Evolutionary conservation across 225 moss, liverwort and hornwort genomes (phyloP).

Genomic region (Antitrichia curtipendula): DNA sequence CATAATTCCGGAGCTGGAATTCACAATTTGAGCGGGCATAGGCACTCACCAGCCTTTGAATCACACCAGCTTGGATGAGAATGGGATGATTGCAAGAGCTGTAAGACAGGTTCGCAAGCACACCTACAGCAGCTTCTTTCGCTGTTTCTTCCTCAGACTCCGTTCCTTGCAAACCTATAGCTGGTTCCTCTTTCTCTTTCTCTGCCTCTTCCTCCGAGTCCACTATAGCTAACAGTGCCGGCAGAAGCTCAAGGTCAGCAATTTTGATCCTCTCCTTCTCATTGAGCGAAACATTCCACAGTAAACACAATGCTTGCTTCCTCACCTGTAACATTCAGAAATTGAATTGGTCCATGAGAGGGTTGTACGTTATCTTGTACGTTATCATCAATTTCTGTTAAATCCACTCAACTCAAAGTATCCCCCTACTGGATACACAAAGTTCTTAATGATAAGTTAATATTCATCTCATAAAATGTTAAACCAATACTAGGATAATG

Average conservation of each 20-base stretch:
- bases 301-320: constrained; percentile 58
- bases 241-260: constrained; percentile 57
- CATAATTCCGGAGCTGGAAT: background rate
- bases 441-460: background rate
- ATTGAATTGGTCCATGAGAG: background rate
- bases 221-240: constrained; percentile 34
- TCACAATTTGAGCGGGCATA: background rate
- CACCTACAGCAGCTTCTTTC: constrained; percentile 74
- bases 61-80: constrained; percentile 51
- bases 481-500: background rate
- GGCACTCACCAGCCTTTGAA: constrained; percentile 53
- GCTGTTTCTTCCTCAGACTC: constrained; percentile 35
- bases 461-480: background rate
- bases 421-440: background rate
- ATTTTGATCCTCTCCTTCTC: constrained; percentile 56
- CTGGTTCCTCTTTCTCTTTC: constrained; percentile 33
- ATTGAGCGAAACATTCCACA: constrained; percentile 70
- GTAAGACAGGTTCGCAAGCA: constrained; percentile 57
- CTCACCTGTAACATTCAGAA: constrained; percentile 32
- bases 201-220: constrained; percentile 28
- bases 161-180: constrained; percentile 33
- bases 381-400: background rate
- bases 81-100: constrained; percentile 36
- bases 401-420: background rate
- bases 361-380: background rate